phyloP scores from a whole-genome alignment of 2,329 filamentous ascomycete species.

The Exophiala spinifera region DNA sequence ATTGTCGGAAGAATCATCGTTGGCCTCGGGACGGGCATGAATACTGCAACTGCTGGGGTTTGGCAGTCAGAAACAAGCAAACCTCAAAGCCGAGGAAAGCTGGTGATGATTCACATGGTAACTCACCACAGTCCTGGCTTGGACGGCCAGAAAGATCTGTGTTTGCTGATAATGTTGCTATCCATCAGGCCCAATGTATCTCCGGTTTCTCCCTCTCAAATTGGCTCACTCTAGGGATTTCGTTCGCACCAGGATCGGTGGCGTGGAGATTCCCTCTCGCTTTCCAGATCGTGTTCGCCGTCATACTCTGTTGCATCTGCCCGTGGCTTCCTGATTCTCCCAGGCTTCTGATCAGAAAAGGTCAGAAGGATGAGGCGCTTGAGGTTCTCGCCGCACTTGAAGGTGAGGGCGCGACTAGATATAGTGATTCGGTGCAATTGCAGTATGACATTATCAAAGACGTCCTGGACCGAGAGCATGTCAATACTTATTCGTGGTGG shows the following conservation, averaged over 20 bases:
- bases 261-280: slow-evolving; percentile 49
- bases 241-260: slow-evolving; percentile 42
- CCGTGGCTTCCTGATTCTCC: slow-evolving; percentile 50
- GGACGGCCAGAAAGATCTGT: slow-evolving; percentile 47
- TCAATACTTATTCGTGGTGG: too few relatives aligned
- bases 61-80: slow-evolving; percentile 48
- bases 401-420: too few relatives aligned
- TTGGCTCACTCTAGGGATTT: slow-evolving; percentile 54
- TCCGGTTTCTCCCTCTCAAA: slow-evolving; percentile 50
- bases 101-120: too few relatives aligned
- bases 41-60: slow-evolving; percentile 49
- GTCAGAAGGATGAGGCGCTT: slow-evolving; percentile 45
- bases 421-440: too few relatives aligned
- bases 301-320: slow-evolving; percentile 45
- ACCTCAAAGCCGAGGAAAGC: too few relatives aligned
- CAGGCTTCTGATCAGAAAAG: slow-evolving; percentile 37
- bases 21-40: slow-evolving; percentile 52
- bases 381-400: slow-evolving; percentile 51
- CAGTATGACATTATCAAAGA: too few relatives aligned
- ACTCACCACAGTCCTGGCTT: too few relatives aligned
- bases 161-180: too few relatives aligned
- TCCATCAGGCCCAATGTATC: too few relatives aligned
- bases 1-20: slow-evolving; percentile 48
- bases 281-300: slow-evolving; percentile 50
- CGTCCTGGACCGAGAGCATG: too few relatives aligned